A percentile compares a stretch with the other conserved stretches of the same genome.
These are phyloP conservation scores for Paraphaeosphaeria sporulosa DNA, from an alignment of 2,329 filamentous ascomycete genomes.

Conservation along the genomic window DNA sequence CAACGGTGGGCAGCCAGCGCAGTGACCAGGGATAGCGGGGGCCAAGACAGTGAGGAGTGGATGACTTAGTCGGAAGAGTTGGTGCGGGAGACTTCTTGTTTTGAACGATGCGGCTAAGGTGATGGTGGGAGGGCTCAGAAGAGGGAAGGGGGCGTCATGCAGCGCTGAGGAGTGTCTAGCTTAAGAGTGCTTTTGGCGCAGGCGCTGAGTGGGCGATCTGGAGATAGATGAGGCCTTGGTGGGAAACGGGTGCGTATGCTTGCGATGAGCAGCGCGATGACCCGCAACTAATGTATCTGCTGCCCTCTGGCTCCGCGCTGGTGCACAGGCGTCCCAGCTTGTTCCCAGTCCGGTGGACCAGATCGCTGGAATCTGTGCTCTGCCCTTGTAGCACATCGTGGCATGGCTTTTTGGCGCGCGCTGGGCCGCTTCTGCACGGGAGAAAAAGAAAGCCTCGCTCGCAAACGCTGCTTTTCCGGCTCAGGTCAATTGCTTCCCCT, in stretches of 20 bases:
- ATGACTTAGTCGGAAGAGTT: conserved; percentile 28
- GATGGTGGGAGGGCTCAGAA: conserved; percentile 40
- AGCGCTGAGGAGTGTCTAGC: conserved; percentile 38
- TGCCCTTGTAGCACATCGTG: conserved; percentile 51
- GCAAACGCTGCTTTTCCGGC: conserved; percentile 34
- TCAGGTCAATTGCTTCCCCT: conserved; percentile 30
- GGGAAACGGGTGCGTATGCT: conserved; percentile 30
- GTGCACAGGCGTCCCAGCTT: conserved; percentile 25
- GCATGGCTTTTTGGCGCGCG: conserved; percentile 44
- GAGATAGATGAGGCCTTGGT: conserved; percentile 32
- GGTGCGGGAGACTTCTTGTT: conserved; percentile 44
- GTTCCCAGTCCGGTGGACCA: conserved; percentile 40
- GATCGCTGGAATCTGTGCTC: conserved; percentile 50
- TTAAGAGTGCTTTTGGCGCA: conserved; percentile 20
- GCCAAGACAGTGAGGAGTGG: conserved; percentile 45
- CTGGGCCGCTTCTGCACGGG: conserved; percentile 35
- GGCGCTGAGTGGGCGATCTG: conserved; percentile 29
- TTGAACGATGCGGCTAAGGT: conserved; percentile 47
- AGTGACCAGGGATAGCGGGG: conserved; percentile 23
- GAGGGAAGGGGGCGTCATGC: conserved; percentile 46
- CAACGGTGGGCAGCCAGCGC: conserved; percentile 36
- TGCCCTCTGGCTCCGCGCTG: conserved; percentile 36
- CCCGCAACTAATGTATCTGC: conserved; percentile 42
- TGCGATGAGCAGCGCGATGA: conserved; percentile 25
- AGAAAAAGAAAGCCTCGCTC: conserved; percentile 38